Percentiles rank a stretch among this genome's conserved stretches.
Evolutionary conservation across 1,139 yeast species (phyloP).

Genomic region (Arxiozyma heterogenica): DNA sequence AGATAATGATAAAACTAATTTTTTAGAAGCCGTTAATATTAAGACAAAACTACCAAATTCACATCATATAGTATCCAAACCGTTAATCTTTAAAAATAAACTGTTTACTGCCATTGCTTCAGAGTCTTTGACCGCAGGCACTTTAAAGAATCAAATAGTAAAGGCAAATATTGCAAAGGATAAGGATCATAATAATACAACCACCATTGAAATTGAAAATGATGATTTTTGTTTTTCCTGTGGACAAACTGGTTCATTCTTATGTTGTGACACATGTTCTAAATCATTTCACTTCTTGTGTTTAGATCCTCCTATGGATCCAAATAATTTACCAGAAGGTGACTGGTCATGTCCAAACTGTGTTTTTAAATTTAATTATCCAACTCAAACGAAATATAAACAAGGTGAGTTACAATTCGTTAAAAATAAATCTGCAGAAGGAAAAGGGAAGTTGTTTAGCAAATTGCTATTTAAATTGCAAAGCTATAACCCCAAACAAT

Average conservation of each 20-base stretch:
- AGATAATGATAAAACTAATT: conserved; percentile 6
- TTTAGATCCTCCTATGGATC: conserved; percentile 81
- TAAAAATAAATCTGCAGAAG: conserved; percentile 12
- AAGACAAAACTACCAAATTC: neutral
- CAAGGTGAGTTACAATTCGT: conserved; percentile 21
- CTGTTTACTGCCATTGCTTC: conserved; percentile 3
- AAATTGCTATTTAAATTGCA: conserved; percentile 52
- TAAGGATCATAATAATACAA: conserved; percentile 9
- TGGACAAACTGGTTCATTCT: conserved; percentile 77
- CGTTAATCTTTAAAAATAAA: conserved; percentile 9
- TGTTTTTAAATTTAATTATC: conserved; percentile 30
- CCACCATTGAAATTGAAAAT: conserved; percentile 37
- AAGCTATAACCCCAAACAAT: conserved; percentile 61
- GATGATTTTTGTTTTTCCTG: conserved; percentile 87
- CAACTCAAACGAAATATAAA: conserved; percentile 16
- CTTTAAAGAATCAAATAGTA: conserved; percentile 8
- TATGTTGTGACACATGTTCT: conserved; percentile 93
- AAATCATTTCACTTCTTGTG: conserved; percentile 86
- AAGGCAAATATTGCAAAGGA: conserved; percentile 5
- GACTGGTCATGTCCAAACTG: conserved; percentile 89
- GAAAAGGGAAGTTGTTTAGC: conserved; percentile 43
- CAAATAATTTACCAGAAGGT: conserved; percentile 67
- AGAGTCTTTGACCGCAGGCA: conserved; percentile 9
- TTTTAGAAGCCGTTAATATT: neutral
- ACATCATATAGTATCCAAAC: conserved; percentile 17